Conservation (phyloP, 495 filamentous ascomycete genomes). For the Lasiosphaeria ovina region DNA sequence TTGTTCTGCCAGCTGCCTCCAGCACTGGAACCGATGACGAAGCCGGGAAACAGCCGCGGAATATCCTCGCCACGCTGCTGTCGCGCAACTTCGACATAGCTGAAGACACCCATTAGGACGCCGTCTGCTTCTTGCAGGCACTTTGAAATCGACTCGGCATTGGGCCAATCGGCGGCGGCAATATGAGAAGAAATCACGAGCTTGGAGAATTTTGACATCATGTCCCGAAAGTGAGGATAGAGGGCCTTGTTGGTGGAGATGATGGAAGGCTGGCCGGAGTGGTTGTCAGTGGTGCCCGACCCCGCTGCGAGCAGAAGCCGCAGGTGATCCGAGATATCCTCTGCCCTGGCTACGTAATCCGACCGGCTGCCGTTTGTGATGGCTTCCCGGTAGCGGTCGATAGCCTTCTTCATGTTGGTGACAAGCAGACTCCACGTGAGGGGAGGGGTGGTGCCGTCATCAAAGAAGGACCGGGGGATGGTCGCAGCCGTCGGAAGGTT, state of each 20-base stretch:
- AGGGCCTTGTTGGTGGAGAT: constrained; percentile 95
- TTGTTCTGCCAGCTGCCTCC: constrained; percentile 96
- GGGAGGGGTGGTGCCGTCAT: constrained; percentile 70
- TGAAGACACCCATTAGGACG: constrained; percentile 87
- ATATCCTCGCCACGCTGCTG: constrained; percentile 89
- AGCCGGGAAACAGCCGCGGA: constrained; percentile 85
- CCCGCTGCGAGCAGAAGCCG: constrained; percentile 91
- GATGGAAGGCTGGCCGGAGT: constrained; percentile 98
- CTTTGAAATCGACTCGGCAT: constrained; percentile 82
- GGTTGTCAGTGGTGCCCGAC: constrained; percentile 95
- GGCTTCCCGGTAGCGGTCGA: constrained; percentile 83
- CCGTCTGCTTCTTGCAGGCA: constrained; percentile 95
- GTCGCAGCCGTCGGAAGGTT: constrained; percentile 54
- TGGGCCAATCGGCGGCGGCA: constrained; percentile 89
- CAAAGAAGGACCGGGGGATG: constrained; percentile 79
- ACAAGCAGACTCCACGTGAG: constrained; percentile 86
- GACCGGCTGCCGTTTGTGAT: constrained; percentile 76
- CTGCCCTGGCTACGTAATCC: constrained; percentile 87
- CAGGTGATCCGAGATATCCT: constrained; percentile 96
- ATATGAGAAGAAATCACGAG: constrained; percentile 98
- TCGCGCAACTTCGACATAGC: constrained; percentile 91
- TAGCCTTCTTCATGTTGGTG: constrained; percentile 82
- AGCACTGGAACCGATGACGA: constrained; percentile 74
- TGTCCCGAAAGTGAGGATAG: constrained; percentile 96
- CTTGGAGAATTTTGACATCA: constrained; percentile 99